Evolutionary conservation across 768 basidiomycete species (phyloP).

Genomic region (Boletus sp.): DNA sequence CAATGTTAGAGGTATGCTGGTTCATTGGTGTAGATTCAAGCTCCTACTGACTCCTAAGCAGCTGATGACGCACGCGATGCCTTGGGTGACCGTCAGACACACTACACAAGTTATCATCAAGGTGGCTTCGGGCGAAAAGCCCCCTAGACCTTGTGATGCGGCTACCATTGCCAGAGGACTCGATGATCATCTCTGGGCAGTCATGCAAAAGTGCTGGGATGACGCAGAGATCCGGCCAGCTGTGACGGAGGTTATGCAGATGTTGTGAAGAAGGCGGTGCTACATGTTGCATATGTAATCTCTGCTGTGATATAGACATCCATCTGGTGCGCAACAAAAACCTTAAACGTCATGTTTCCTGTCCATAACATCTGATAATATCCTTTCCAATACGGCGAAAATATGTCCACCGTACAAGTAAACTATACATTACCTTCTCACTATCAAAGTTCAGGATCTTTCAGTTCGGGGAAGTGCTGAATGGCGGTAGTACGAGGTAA

Average conservation of each 20-base stretch:
- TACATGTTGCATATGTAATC: slow-evolving; percentile 12
- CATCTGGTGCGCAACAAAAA: too few relatives aligned
- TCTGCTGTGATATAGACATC: background rate
- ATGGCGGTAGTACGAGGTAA: too few relatives aligned
- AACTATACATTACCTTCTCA: too few relatives aligned
- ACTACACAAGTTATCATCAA: slow-evolving; percentile 52
- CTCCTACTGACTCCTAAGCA: slow-evolving; percentile 21
- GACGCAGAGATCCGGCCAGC: slow-evolving; percentile 38
- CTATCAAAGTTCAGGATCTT: too few relatives aligned
- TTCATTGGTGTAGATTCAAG: background rate
- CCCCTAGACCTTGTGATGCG: slow-evolving; percentile 39
- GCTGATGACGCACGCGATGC: slow-evolving; percentile 54
- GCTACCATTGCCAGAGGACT: slow-evolving; percentile 41
- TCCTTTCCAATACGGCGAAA: too few relatives aligned
- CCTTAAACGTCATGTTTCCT: too few relatives aligned
- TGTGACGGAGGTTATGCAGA: slow-evolving; percentile 35
- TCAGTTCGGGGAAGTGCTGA: too few relatives aligned
- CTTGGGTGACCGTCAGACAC: slow-evolving; percentile 49
- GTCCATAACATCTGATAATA: too few relatives aligned
- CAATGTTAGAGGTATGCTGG: slow-evolving; percentile 48
- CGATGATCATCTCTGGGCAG: slow-evolving; percentile 44
- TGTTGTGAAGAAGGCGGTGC: slow-evolving; percentile 7
- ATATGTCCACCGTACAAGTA: too few relatives aligned
- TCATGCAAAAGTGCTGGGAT: slow-evolving; percentile 46
- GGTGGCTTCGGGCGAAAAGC: slow-evolving; percentile 42